phyloP scores from a whole-genome alignment of 352 stramenopile genomes.

The Globisporangium radiosum region DNA sequence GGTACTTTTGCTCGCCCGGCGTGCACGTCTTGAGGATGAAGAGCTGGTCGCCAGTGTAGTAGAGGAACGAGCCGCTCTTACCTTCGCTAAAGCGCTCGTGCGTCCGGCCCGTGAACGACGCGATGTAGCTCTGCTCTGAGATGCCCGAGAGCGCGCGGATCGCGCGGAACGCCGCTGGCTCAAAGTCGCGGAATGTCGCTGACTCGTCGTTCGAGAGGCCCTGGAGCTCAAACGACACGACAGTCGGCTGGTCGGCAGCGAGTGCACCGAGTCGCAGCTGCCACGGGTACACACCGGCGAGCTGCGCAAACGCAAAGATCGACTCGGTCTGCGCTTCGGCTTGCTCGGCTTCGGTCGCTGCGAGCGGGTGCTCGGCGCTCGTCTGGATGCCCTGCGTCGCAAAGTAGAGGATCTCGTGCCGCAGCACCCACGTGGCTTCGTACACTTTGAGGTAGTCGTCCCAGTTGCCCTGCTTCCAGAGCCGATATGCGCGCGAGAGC shows the following conservation, averaged over 20 bases:
- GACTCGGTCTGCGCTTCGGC: slow-evolving; percentile 21
- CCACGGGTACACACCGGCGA: slow-evolving; percentile 63
- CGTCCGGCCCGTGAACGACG: slow-evolving; percentile 72
- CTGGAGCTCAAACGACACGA: slow-evolving; percentile 69
- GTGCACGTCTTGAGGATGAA: slow-evolving; percentile 90
- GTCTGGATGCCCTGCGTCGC: slow-evolving; percentile 77
- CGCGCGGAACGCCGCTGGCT: slow-evolving; percentile 73
- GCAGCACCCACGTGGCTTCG: slow-evolving; percentile 77
- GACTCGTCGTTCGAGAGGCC: slow-evolving; percentile 51
- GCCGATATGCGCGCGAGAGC: slow-evolving; percentile 48
- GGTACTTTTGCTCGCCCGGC: slow-evolving; percentile 69
- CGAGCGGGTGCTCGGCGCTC: slow-evolving; percentile 4
- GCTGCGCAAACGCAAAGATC: slow-evolving; percentile 64
- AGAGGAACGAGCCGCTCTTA: slow-evolving; percentile 87
- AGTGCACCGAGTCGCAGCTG: slow-evolving; percentile 39
- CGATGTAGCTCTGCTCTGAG: slow-evolving; percentile 60
- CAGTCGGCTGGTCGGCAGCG: slow-evolving; percentile 29
- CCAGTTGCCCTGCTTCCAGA: slow-evolving; percentile 79
- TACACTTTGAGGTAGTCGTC: slow-evolving; percentile 85
- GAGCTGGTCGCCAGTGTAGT: slow-evolving; percentile 84
- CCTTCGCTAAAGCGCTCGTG: slow-evolving; percentile 86
- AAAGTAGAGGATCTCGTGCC: slow-evolving; percentile 80
- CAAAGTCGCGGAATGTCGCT: slow-evolving; percentile 81
- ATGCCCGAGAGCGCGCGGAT: slow-evolving; percentile 80
- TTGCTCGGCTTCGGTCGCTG: slow-evolving; percentile 3